Conservation (phyloP, 208 protist genomes). For the Borovskyia barvae region DNA sequence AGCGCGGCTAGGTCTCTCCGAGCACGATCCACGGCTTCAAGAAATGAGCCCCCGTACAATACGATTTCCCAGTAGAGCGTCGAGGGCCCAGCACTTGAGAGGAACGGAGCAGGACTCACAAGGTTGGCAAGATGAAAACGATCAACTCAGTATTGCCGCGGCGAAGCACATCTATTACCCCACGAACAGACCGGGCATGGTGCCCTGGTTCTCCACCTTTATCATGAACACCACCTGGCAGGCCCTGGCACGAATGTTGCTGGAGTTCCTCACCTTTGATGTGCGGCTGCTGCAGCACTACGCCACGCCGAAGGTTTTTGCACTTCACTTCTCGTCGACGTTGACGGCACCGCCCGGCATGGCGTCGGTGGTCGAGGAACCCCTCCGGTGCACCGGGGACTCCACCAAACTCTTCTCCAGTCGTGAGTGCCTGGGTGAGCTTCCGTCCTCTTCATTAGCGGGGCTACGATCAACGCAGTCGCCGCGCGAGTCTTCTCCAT, state of each 20-base stretch:
- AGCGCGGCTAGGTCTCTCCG: conserved; percentile 9
- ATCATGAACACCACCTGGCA: conserved; percentile 68
- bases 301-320: conserved; percentile 57
- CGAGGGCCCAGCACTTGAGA: not conserved
- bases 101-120: not conserved
- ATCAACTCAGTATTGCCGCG: not conserved
- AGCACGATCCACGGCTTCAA: conserved; percentile 12
- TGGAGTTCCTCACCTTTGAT: conserved; percentile 83
- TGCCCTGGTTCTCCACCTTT: conserved; percentile 84
- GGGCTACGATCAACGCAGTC: not conserved
- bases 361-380: conserved; percentile 6
- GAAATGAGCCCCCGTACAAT: conserved; percentile 11
- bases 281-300: conserved; percentile 51
- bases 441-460: not conserved
- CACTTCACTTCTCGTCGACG: conserved; percentile 32
- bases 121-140: conserved; percentile 22
- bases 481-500: no score
- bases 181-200: conserved; percentile 70
- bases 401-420: no score
- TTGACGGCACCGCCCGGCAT: conserved; percentile 2
- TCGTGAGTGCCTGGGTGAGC: no score
- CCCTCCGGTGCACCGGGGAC: no score
- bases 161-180: conserved; percentile 32
- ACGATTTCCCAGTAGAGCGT: not conserved
- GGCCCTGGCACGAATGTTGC: conserved; percentile 32